phyloP scores from a whole-genome alignment of 345 rosid species.

The Trapa bicornis region DNA sequence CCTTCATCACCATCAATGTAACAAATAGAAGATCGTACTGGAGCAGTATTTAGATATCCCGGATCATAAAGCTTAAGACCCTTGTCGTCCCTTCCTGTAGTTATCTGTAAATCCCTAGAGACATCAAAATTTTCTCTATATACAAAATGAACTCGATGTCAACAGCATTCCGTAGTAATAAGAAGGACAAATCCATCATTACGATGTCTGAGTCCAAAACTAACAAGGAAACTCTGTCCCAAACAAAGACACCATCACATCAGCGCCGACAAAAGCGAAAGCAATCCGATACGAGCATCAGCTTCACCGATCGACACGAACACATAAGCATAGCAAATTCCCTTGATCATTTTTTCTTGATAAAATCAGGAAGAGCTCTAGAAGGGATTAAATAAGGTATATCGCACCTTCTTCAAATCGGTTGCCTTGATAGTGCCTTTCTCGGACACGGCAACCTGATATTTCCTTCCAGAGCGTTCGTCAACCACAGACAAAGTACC shows the following conservation, averaged over 20 bases:
- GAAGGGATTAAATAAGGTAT: not conserved
- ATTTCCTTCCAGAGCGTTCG: constrained; percentile 61
- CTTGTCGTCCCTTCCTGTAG: constrained; percentile 58
- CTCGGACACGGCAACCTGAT: constrained; percentile 43
- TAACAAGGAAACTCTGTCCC: not conserved
- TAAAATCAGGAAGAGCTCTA: not conserved
- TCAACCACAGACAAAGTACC: constrained; percentile 55
- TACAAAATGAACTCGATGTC: not conserved
- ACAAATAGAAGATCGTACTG: constrained; percentile 70
- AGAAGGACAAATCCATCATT: not conserved
- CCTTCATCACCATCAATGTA: constrained; percentile 97
- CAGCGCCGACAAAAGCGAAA: not conserved
- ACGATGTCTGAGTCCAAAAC: not conserved
- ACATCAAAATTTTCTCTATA: not conserved
- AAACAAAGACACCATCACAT: not conserved
- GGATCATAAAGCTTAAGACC: constrained; percentile 85
- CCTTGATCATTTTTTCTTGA: not conserved
- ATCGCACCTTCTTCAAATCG: constrained; percentile 66
- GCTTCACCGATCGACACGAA: not conserved
- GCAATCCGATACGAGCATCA: not conserved
- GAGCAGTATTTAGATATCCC: constrained; percentile 91
- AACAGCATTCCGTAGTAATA: not conserved
- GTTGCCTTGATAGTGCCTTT: constrained; percentile 70
- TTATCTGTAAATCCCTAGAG: constrained; percentile 29
- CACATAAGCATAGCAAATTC: not conserved